Percentiles rank a stretch among this genome's conserved stretches.
Evolutionary conservation across 106 monocot species (phyloP).

Genomic region (Dendrobium officinale): DNA sequence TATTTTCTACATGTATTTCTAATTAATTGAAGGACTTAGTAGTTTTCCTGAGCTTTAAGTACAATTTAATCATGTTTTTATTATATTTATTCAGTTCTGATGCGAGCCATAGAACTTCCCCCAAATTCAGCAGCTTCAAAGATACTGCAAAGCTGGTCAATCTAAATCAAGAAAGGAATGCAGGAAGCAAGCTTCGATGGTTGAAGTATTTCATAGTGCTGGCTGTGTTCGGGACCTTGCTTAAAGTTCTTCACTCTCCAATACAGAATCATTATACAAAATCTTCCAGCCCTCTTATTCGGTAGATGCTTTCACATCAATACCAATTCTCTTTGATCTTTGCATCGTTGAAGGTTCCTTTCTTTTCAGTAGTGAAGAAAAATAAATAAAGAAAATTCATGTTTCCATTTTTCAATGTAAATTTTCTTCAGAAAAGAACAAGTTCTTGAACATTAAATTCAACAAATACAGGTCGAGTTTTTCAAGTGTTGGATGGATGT

Average conservation of each 20-base stretch:
- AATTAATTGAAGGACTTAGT: too few species aligned
- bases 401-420: too few species aligned
- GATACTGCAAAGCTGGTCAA: conserved; percentile 23
- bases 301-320: neutral
- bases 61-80: too few species aligned
- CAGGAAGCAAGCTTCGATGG: conserved; percentile 26
- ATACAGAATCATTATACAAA: neutral
- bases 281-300: neutral
- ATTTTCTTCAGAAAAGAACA: neutral
- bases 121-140: conserved; percentile 18
- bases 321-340: too few species aligned
- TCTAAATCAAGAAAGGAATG: conserved; percentile 19
- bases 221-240: conserved; percentile 26
- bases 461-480: conserved; percentile 19
- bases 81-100: conserved; percentile 23
- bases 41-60: too few species aligned
- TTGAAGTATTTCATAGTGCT: conserved; percentile 23
- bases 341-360: too few species aligned
- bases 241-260: conserved; percentile 22
- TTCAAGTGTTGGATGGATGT: conserved; percentile 25
- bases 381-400: too few species aligned
- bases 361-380: too few species aligned
- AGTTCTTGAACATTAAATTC: neutral
- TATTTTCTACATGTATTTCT: too few species aligned
- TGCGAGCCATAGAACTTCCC: conserved; percentile 20